Conservation (phyloP, 345 rosid species). For the Salix koriyanagi region DNA sequence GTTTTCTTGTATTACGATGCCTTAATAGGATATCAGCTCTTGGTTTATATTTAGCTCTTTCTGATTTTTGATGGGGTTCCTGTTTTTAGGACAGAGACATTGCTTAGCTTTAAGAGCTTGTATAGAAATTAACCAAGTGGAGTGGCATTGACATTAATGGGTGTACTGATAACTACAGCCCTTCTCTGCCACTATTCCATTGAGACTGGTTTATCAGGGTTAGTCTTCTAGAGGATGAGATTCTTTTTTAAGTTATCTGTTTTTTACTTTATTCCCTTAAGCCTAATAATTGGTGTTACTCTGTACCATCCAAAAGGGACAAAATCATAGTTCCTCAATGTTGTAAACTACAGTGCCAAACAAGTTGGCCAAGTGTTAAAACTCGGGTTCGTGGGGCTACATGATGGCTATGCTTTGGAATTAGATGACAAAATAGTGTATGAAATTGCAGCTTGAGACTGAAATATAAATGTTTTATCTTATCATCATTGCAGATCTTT, state of each 20-base stretch:
- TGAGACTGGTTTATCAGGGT: not conserved
- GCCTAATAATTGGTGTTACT: not conserved
- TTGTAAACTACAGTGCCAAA: not conserved
- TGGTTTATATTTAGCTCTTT: not conserved
- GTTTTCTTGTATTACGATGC: not conserved
- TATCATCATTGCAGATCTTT: no score
- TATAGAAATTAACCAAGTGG: not conserved
- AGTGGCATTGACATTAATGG: not conserved
- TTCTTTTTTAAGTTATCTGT: not conserved
- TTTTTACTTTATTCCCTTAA: not conserved
- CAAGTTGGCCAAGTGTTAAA: no score
- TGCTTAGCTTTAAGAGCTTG: not conserved
- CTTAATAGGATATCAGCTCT: not conserved
- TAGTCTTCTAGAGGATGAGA: not conserved
- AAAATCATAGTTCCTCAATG: not conserved
- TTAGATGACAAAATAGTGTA: not conserved
- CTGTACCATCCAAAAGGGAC: no score
- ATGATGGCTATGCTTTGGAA: not conserved
- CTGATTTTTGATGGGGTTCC: conserved; percentile 11
- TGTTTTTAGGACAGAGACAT: not conserved
- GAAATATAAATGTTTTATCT: no score
- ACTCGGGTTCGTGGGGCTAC: no score
- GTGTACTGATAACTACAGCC: not conserved
- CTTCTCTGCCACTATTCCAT: not conserved
- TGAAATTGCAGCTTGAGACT: no score